phyloP scores from a whole-genome alignment of 345 rosid species.

The Brassica cretica region DNA sequence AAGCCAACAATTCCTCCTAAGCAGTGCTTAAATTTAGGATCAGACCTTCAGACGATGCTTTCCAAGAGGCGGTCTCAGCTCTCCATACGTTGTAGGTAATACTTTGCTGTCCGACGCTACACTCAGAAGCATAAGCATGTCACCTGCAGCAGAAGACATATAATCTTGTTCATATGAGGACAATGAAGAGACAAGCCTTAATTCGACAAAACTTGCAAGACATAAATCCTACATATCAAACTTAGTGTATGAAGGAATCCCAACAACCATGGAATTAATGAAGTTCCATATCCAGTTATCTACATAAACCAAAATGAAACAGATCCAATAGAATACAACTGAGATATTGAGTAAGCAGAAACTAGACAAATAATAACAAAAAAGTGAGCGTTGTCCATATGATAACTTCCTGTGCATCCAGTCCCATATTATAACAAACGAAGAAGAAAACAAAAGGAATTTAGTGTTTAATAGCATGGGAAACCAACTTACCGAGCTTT shows the following conservation, averaged over 20 bases:
- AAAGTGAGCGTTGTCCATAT: slow-evolving; percentile 9
- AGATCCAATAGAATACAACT: slow-evolving; percentile 1
- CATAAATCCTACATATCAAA: slow-evolving; percentile 28
- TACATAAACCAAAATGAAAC: slow-evolving; percentile 20
- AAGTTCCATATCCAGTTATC: slow-evolving; percentile 2
- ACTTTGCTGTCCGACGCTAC: slow-evolving; percentile 78
- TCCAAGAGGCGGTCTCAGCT: slow-evolving; percentile 95
- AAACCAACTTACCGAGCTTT: slow-evolving; percentile 67
- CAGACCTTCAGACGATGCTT: slow-evolving; percentile 93
- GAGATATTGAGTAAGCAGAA: slow-evolving; percentile 12
- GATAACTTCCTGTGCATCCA: slow-evolving; percentile 4
- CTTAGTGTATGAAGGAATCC: slow-evolving; percentile 14
- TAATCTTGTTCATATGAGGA: slow-evolving; percentile 30
- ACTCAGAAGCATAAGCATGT: slow-evolving; percentile 67
- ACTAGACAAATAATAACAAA: slow-evolving; percentile 24
- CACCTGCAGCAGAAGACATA: slow-evolving; percentile 55
- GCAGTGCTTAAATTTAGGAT: slow-evolving; percentile 14
- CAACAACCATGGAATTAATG: slow-evolving; percentile 15
- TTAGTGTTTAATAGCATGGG: not conserved
- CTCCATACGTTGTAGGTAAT: slow-evolving; percentile 90
- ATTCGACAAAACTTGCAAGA: slow-evolving; percentile 14
- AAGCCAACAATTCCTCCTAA: slow-evolving; percentile 1
- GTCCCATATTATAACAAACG: slow-evolving; percentile 1
- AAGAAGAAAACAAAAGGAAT: not conserved
- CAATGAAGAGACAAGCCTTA: not conserved